phyloP scores from a whole-genome alignment of 2,329 filamentous ascomycete genomes.

The Fusarium nematophilum region DNA sequence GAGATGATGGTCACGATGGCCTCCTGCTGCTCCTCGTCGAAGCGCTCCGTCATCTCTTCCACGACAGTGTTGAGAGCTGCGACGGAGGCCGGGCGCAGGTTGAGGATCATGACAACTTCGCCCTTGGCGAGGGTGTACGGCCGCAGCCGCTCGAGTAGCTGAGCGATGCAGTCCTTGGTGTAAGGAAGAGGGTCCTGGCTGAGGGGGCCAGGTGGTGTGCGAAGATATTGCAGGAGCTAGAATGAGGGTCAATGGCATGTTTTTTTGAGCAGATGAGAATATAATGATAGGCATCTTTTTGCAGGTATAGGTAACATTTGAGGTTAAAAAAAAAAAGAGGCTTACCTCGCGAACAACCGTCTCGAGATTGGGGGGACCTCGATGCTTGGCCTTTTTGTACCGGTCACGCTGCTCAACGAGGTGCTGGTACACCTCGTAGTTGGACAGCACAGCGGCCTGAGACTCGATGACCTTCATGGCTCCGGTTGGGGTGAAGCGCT shows the following conservation, averaged over 20 bases:
- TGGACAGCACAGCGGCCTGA: constrained; percentile 76
- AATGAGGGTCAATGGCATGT: constrained; percentile 8
- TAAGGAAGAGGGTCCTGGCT: constrained; percentile 66
- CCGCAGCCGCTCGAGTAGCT: constrained; percentile 66
- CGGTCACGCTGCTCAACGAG: constrained; percentile 66
- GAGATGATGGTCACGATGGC: constrained; percentile 67
- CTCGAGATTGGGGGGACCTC: constrained; percentile 68
- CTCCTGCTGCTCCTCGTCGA: constrained; percentile 68
- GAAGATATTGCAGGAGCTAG: constrained; percentile 71
- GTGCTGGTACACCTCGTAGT: constrained; percentile 78
- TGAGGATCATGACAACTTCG: constrained; percentile 75
- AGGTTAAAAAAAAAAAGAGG: constrained; percentile 9
- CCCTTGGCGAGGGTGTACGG: constrained; percentile 73
- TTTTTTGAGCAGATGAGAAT: background rate
- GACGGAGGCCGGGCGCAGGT: constrained; percentile 69
- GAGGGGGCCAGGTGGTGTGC: constrained; percentile 65
- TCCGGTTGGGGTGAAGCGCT: constrained; percentile 7
- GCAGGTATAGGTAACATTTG: background rate
- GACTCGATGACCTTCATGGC: constrained; percentile 77
- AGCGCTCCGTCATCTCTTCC: constrained; percentile 72
- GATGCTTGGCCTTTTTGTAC: constrained; percentile 63
- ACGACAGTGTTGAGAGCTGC: constrained; percentile 71
- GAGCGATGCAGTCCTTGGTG: constrained; percentile 61
- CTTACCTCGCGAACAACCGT: constrained; percentile 73
- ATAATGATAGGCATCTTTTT: background rate